These are phyloP conservation scores for Saitoella complicata DNA, from an alignment of 805 yeast genomes.

Conservation along the genomic window DNA sequence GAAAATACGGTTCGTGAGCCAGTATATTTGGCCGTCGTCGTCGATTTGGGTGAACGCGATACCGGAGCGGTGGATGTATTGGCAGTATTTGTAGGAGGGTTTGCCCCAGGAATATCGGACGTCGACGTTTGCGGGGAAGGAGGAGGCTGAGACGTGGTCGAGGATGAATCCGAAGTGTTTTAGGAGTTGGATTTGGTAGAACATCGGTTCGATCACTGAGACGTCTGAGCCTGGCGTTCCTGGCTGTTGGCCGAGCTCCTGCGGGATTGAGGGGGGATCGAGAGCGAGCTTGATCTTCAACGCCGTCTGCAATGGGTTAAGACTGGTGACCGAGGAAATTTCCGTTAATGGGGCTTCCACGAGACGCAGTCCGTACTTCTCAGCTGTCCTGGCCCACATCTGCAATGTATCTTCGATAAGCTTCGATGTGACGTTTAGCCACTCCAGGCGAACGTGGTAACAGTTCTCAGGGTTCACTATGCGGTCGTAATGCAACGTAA, in stretches of 20 bases:
- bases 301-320: slow-evolving; percentile 79
- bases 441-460: slow-evolving; percentile 76
- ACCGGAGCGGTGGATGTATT: slow-evolving; percentile 81
- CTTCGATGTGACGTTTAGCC: slow-evolving; percentile 83
- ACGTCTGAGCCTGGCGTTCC: neutral
- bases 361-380: slow-evolving; percentile 59
- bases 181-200: slow-evolving; percentile 62
- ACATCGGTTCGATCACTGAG: slow-evolving; percentile 29
- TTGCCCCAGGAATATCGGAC: slow-evolving; percentile 83
- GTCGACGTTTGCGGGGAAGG: slow-evolving; percentile 32
- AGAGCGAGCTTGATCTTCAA: slow-evolving; percentile 50
- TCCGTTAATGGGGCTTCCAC: slow-evolving; percentile 91
- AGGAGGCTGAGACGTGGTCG: slow-evolving; percentile 56
- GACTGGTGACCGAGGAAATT: slow-evolving; percentile 52
- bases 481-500: slow-evolving; percentile 75
- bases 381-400: slow-evolving; percentile 69
- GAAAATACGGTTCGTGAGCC: slow-evolving; percentile 1
- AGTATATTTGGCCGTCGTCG: neutral
- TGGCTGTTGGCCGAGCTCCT: slow-evolving; percentile 6
- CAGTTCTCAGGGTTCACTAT: slow-evolving; percentile 92
- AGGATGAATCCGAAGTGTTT: slow-evolving; percentile 57
- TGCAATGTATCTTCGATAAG: slow-evolving; percentile 63
- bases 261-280: slow-evolving; percentile 39
- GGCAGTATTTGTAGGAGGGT: slow-evolving; percentile 67
- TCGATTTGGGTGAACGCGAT: slow-evolving; percentile 69